Base-by-base conservation (phyloP, 225 moss, liverwort and hornwort species). In the Antitrichia curtipendula region DNA sequence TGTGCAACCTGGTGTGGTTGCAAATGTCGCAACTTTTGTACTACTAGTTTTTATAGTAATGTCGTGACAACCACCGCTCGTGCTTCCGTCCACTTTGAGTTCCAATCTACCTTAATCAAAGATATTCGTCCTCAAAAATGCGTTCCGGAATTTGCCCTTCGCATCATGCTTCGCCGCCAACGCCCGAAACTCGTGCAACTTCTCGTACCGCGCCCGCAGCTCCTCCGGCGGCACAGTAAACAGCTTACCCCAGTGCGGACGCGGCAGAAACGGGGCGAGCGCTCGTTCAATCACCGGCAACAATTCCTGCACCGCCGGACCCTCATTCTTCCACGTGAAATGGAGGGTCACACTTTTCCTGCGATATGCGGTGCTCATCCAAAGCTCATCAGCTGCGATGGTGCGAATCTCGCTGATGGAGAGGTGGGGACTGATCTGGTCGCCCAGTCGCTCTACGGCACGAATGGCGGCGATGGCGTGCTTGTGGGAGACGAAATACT, bases 161-260 rank as follows among this genome's bases (percentile, higher is more conserved):
- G 88, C 41, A 77, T 92, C 90, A 10, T 29, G n/a, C 84, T 88
- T 81, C 17, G 36, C 32, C 8, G 81, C 88, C 6, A 90, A 62
- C 5, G 16, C 18, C 12, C 83, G 84, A 53, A 90, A 90, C 32
- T 68, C 56, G 8, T 69, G 41, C 41, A 86, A 12, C 84, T 81
- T 90, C 32, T 50, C 10, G 50, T 88, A 92, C 12, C 53, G 6
- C 2, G 70, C 84, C 31, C 75, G 86, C 18, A 90, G 34, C 75
- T 60, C 61, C 32, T 40, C 22, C 3, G 92, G 88, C 15, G 86
- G 31, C 41, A 90, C 13, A 15, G 90, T 21, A 13, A 92, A 92
- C 28, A 92, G 25, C 81, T 92, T 92, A 25, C 84, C 92, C 92
- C 92, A 88, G 52, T 90, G 92, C 29, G 90, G 83, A 18, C 90